phyloP scores from a whole-genome alignment of 208 protist species.

The Acanthamoeba castellanii region DNA sequence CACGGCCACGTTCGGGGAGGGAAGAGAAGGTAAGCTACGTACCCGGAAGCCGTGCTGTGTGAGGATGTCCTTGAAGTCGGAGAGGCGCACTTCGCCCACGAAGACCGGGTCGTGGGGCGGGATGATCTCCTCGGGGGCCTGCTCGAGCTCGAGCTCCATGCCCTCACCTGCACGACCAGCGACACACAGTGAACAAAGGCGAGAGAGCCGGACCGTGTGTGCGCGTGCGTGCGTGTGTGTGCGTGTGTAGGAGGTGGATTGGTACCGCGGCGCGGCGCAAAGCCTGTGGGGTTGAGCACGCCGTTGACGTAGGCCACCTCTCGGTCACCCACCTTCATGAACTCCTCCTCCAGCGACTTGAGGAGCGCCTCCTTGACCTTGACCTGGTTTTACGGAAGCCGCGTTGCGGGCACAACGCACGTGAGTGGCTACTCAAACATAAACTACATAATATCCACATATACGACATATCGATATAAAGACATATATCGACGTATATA shows the following conservation, averaged over 20 bases:
- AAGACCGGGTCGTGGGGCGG: constrained; percentile 56
- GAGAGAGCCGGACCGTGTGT: neutral
- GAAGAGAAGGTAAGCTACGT: neutral
- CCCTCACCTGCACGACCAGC: neutral
- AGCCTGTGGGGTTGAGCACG: constrained; percentile 31
- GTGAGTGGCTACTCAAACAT: neutral
- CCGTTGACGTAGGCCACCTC: constrained; percentile 71
- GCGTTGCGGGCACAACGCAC: too few species aligned
- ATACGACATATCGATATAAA: neutral
- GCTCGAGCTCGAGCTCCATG: constrained; percentile 36
- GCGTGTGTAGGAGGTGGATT: neutral
- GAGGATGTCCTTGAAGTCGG: constrained; percentile 75
- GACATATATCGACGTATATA: neutral
- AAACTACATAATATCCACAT: neutral
- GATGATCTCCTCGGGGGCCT: constrained; percentile 30
- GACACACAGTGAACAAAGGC: neutral
- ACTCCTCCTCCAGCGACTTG: constrained; percentile 64
- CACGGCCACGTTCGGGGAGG: neutral
- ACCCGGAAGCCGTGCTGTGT: constrained; percentile 63
- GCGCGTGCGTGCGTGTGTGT: neutral
- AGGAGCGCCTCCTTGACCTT: constrained; percentile 69
- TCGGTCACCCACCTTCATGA: constrained; percentile 64
- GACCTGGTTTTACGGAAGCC: neutral
- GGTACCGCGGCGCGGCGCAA: neutral
- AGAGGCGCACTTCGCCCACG: constrained; percentile 52